These are phyloP conservation scores for Monascus ruber DNA, from an alignment of 2,329 filamentous ascomycete species.

Conservation along the genomic window DNA sequence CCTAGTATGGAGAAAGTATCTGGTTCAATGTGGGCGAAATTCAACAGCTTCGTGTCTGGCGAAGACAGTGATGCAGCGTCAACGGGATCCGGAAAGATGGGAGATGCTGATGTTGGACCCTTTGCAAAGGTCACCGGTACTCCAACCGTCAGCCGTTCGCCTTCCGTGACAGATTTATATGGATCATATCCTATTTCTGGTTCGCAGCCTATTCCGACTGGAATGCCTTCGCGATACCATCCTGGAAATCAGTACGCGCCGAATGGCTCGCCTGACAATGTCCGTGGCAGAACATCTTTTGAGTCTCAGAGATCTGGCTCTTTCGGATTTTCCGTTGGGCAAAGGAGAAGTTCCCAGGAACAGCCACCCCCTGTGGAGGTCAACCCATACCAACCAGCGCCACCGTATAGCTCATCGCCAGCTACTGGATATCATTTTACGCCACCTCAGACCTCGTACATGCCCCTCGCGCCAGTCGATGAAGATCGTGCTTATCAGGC, in stretches of 20 bases:
- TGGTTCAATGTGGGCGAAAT: conserved; percentile 77
- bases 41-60: conserved; percentile 92
- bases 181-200: conserved; percentile 40
- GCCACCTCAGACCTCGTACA: conserved; percentile 26
- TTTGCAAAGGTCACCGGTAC: conserved; percentile 72
- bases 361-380: conserved; percentile 21
- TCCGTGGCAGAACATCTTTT: conserved; percentile 38
- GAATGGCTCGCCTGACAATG: conserved; percentile 41
- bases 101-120: conserved; percentile 55
- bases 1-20: conserved; percentile 94
- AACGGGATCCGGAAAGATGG: conserved; percentile 45
- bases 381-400: conserved; percentile 19
- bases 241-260: conserved; percentile 35
- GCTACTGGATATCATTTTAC: conserved; percentile 23
- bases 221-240: conserved; percentile 32
- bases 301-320: conserved; percentile 35
- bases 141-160: conserved; percentile 61
- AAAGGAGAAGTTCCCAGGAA: conserved; percentile 28
- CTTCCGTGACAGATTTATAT: conserved; percentile 67
- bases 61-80: conserved; percentile 64
- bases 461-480: conserved; percentile 29
- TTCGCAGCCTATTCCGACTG: conserved; percentile 20
- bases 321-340: conserved; percentile 20
- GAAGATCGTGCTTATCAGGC: conserved; percentile 22
- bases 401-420: conserved; percentile 22